phyloP scores from a whole-genome alignment of 2,329 filamentous ascomycete genomes.

The Paracoccidioides lutzii region DNA sequence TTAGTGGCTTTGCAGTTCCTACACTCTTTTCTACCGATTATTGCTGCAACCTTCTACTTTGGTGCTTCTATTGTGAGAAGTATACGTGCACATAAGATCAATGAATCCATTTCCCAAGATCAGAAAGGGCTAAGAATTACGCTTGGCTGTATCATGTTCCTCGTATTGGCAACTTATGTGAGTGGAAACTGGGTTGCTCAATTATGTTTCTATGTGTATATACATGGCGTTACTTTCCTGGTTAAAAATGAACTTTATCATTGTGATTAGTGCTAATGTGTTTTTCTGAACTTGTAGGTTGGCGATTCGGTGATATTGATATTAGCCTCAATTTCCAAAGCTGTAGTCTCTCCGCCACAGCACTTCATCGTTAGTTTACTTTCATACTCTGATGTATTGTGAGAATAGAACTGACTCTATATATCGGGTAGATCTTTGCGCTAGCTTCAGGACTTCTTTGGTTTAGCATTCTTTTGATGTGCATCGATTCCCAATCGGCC shows the following conservation, averaged over 20 bases:
- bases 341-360: constrained; percentile 1
- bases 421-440: constrained; percentile 37
- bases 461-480: constrained; percentile 44
- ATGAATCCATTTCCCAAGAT: constrained; percentile 23
- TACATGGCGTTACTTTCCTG: neutral
- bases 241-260: neutral
- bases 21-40: constrained; percentile 29
- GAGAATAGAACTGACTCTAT: neutral
- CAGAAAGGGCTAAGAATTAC: constrained; percentile 32
- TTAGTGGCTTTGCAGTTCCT: constrained; percentile 5
- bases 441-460: constrained; percentile 53
- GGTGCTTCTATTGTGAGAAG: constrained; percentile 36
- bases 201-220: neutral
- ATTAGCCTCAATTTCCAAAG: constrained; percentile 2
- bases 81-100: constrained; percentile 42
- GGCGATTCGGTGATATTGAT: constrained; percentile 12
- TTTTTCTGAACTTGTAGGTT: constrained; percentile 2
- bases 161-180: constrained; percentile 30
- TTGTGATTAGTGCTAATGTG: neutral
- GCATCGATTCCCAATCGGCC: constrained; percentile 39
- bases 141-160: constrained; percentile 30
- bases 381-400: neutral
- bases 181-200: constrained; percentile 8
- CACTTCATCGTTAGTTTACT: constrained; percentile 11
- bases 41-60: constrained; percentile 47